Evolutionary conservation across 345 rosid genomes (phyloP).

Genomic region (Rhodamnia rubescens): DNA sequence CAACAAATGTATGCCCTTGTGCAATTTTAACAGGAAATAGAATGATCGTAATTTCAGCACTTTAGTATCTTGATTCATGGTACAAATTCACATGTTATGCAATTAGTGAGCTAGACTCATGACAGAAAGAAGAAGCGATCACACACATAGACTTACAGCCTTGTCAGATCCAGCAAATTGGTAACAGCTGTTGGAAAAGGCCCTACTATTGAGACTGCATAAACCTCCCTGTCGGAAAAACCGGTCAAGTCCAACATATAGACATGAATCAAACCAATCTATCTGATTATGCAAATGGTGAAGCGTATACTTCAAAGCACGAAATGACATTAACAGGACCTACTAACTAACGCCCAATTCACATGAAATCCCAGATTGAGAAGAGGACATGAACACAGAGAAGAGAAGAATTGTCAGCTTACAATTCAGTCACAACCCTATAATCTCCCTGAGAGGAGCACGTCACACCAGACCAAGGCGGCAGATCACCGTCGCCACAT

Average conservation of each 20-base stretch:
- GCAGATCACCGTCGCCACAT: conserved; percentile 82
- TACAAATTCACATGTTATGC: background rate
- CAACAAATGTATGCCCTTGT: background rate
- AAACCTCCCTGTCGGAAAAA: conserved; percentile 53
- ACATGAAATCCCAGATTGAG: background rate
- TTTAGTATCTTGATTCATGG: background rate
- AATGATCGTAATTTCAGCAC: background rate
- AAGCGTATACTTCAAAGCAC: background rate
- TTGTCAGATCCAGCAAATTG: conserved; percentile 78
- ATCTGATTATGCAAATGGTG: background rate
- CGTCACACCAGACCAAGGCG: conserved; percentile 93
- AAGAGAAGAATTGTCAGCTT: background rate
- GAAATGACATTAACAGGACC: background rate
- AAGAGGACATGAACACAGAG: background rate
- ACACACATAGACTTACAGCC: conserved; percentile 39
- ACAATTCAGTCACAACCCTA: conserved; percentile 84
- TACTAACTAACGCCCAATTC: background rate
- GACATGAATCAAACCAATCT: background rate
- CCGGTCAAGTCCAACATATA: background rate
- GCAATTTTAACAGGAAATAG: background rate
- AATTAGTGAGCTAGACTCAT: background rate
- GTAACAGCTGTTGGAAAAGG: conserved; percentile 88
- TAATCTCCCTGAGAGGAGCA: conserved; percentile 87
- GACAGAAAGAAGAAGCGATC: background rate
- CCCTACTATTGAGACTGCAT: conserved; percentile 92